Conservation (phyloP, 2,329 filamentous ascomycete species). For the Arachnomyces sp. region DNA sequence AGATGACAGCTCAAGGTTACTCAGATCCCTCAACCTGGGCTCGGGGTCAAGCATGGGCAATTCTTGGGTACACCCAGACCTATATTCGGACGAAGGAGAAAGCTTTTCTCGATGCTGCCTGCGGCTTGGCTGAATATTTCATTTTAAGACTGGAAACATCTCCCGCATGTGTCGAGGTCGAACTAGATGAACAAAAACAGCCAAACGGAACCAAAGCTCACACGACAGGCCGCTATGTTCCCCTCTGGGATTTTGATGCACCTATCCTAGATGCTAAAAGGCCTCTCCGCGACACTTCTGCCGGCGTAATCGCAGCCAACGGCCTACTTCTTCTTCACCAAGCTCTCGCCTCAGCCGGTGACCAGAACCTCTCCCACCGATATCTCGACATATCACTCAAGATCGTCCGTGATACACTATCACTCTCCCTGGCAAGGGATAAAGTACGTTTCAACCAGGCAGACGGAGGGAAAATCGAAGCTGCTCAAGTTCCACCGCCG, state of each 20-base stretch:
- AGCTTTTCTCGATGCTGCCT: slow-evolving; percentile 17
- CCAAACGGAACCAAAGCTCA: too few species aligned
- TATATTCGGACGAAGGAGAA: slow-evolving; percentile 28
- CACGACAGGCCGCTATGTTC: slow-evolving; percentile 9
- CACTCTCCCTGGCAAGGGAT: slow-evolving; percentile 8
- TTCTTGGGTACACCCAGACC: slow-evolving; percentile 32
- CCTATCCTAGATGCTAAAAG: slow-evolving; percentile 6
- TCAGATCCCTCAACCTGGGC: slow-evolving; percentile 18
- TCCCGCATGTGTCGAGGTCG: slow-evolving; percentile 2
- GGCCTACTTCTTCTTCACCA: slow-evolving; percentile 26
- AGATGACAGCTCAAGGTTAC: slow-evolving; percentile 19
- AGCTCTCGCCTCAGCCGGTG: slow-evolving; percentile 6
- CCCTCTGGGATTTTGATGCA: slow-evolving; percentile 19
- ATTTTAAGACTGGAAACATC: slow-evolving; percentile 9
- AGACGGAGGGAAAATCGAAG: not conserved
- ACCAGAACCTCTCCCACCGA: slow-evolving; percentile 2
- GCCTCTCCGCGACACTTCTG: slow-evolving; percentile 33
- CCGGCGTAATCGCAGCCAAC: slow-evolving; percentile 37
- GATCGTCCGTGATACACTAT: slow-evolving; percentile 11
- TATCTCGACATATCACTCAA: slow-evolving; percentile 9
- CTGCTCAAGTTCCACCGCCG: not conserved
- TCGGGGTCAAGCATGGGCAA: slow-evolving; percentile 20
- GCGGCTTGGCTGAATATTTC: slow-evolving; percentile 15
- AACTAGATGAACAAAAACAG: too few species aligned
- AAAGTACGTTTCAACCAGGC: slow-evolving; percentile 1